Evolutionary conservation across 208 protist species (phyloP).

Genomic region (Leishmania amazonensis): DNA sequence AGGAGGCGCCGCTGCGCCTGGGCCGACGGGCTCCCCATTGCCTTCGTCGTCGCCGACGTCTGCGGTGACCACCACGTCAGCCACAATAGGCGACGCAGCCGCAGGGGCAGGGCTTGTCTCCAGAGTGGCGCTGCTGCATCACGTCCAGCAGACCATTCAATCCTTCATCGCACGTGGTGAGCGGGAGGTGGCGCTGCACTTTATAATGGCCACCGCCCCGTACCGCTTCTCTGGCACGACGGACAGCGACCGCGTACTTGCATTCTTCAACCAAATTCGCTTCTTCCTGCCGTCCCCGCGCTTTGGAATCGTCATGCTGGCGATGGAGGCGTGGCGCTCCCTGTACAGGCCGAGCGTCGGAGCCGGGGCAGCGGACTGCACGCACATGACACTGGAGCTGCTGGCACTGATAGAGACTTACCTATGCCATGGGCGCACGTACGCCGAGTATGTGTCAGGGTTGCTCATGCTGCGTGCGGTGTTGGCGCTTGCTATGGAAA

Average conservation of each 20-base stretch:
- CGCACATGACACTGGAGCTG: conserved; percentile 55
- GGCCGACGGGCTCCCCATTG: not conserved
- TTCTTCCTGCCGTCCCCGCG: conserved; percentile 52
- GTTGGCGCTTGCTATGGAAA: conserved; percentile 42
- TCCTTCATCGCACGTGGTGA: conserved; percentile 55
- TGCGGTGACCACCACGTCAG: not conserved
- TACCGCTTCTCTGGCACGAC: conserved; percentile 45
- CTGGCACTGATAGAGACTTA: conserved; percentile 49
- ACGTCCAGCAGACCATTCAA: conserved; percentile 49
- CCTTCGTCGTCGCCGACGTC: not conserved
- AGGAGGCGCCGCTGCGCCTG: not conserved
- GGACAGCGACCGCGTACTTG: conserved; percentile 54
- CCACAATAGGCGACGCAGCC: conserved; percentile 3
- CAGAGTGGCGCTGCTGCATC: conserved; percentile 14
- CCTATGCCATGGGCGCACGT: conserved; percentile 44
- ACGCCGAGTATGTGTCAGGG: conserved; percentile 57
- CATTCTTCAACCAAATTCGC: conserved; percentile 66
- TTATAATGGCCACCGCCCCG: conserved; percentile 56
- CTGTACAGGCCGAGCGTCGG: conserved; percentile 53
- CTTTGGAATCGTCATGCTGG: conserved; percentile 61
- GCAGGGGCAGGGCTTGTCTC: not conserved
- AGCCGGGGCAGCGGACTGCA: conserved; percentile 45
- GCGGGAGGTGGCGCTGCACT: conserved; percentile 57
- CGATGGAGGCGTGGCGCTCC: conserved; percentile 70
- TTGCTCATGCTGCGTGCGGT: conserved; percentile 63